phyloP scores from a whole-genome alignment of 257 asterid species.

The Plantago major region DNA sequence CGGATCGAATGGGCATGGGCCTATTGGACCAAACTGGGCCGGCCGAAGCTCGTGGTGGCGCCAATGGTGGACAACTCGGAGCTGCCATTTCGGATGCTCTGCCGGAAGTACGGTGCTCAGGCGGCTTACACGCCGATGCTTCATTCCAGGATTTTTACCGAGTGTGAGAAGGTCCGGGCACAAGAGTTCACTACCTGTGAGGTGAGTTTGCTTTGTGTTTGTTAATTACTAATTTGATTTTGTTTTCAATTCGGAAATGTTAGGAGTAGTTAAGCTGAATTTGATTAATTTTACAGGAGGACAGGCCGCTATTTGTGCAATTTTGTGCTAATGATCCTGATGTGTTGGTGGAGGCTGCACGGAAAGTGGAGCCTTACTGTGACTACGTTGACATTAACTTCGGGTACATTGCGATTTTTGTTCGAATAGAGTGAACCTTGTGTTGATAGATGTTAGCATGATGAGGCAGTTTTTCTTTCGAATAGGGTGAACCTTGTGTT shows the following conservation, averaged over 20 bases:
- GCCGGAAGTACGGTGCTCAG: constrained; percentile 89
- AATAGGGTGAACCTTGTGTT: no score
- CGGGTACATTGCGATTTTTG: constrained; percentile 42
- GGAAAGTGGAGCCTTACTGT: constrained; percentile 74
- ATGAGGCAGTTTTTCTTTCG: not conserved
- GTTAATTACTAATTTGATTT: not conserved
- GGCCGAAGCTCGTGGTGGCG: constrained; percentile 74
- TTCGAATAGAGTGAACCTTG: not conserved
- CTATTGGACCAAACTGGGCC: constrained; percentile 76
- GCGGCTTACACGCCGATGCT: constrained; percentile 99
- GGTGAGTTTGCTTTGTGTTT: constrained; percentile 34
- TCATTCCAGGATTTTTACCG: constrained; percentile 78
- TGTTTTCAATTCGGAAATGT: no score
- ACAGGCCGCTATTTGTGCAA: constrained; percentile 92
- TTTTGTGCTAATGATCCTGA: constrained; percentile 97
- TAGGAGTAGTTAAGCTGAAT: no score
- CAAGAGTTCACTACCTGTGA: constrained; percentile 86
- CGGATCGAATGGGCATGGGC: constrained; percentile 87
- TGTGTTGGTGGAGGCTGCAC: constrained; percentile 75
- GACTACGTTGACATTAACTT: constrained; percentile 92
- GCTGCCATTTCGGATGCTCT: constrained; percentile 89
- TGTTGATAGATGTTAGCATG: not conserved
- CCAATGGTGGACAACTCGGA: constrained; percentile 99
- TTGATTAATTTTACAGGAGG: no score
- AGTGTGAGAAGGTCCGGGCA: constrained; percentile 70